A percentile compares a stretch with the other conserved stretches of the same genome.
Evolutionary conservation across 2,329 filamentous ascomycete genomes (phyloP).

Genomic region (Paraphaeosphaeria sporulosa): DNA sequence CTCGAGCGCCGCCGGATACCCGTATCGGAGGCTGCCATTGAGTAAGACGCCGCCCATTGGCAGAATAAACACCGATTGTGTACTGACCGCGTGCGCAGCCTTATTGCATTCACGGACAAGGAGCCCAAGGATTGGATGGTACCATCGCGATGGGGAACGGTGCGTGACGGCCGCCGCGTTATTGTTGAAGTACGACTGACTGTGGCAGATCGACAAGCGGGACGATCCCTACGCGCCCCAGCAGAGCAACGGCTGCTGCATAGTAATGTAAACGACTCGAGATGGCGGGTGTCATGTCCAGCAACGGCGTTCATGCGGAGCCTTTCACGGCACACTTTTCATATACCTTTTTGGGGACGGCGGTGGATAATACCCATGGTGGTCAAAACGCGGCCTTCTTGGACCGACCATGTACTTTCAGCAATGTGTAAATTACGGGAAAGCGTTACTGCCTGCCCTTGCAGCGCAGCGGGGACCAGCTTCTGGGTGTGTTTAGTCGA

Average conservation of each 20-base stretch:
- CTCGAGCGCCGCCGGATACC: constrained; percentile 94
- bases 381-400: constrained; percentile 38
- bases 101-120: constrained; percentile 97
- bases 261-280: constrained; percentile 76
- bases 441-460: constrained; percentile 39
- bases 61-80: background rate
- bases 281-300: constrained; percentile 45
- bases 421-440: constrained; percentile 51
- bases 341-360: constrained; percentile 38
- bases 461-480: constrained; percentile 37
- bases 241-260: constrained; percentile 90
- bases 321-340: constrained; percentile 47
- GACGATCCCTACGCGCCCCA: constrained; percentile 99
- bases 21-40: constrained; percentile 84
- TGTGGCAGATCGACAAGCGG: constrained; percentile 79
- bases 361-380: constrained; percentile 50
- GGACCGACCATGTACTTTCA: constrained; percentile 47
- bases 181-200: constrained; percentile 28
- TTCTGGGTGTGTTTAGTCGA: constrained; percentile 33
- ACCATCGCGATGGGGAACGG: constrained; percentile 90
- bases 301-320: constrained; percentile 49
- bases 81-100: constrained; percentile 62
- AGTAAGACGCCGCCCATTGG: constrained; percentile 48
- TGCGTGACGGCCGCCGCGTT: constrained; percentile 47
- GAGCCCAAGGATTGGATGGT: constrained; percentile 98